Percentiles rank a stretch among this genome's conserved stretches.
phyloP scores from a whole-genome alignment of 306 rosid species.

The Carpinus viminea region DNA sequence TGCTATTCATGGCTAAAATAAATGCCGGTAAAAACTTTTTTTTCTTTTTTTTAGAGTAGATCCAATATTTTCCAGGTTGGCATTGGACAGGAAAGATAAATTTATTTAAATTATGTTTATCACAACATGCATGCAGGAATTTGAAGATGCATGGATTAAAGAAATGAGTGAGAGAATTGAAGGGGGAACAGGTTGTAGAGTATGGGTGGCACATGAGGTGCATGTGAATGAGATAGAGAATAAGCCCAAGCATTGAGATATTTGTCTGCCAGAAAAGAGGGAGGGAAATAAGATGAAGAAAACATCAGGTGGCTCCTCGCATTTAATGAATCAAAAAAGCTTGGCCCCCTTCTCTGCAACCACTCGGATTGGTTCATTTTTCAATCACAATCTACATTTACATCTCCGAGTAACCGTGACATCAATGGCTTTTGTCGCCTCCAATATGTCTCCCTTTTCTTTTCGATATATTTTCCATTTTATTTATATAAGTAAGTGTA shows the following conservation, averaged over 20 bases:
- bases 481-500: too few species aligned
- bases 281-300: neutral
- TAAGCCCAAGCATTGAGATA: neutral
- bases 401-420: too few species aligned
- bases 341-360: constrained; percentile 25
- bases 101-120: neutral
- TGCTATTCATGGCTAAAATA: neutral
- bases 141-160: too few species aligned
- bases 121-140: too few species aligned
- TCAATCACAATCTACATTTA: too few species aligned
- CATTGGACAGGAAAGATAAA: neutral
- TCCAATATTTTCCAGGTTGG: neutral
- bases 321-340: constrained; percentile 36
- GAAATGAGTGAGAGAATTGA: neutral
- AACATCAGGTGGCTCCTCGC: constrained; percentile 38
- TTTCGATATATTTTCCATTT: too few species aligned
- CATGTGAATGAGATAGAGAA: constrained; percentile 39
- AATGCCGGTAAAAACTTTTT: too few species aligned
- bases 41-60: neutral
- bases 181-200: constrained; percentile 15
- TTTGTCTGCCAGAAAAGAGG: constrained; percentile 5
- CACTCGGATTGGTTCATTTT: too few species aligned
- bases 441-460: too few species aligned
- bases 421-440: too few species aligned
- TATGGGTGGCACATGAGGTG: constrained; percentile 53